phyloP scores from a whole-genome alignment of 495 filamentous ascomycete genomes.

The Penicillium silybi region DNA sequence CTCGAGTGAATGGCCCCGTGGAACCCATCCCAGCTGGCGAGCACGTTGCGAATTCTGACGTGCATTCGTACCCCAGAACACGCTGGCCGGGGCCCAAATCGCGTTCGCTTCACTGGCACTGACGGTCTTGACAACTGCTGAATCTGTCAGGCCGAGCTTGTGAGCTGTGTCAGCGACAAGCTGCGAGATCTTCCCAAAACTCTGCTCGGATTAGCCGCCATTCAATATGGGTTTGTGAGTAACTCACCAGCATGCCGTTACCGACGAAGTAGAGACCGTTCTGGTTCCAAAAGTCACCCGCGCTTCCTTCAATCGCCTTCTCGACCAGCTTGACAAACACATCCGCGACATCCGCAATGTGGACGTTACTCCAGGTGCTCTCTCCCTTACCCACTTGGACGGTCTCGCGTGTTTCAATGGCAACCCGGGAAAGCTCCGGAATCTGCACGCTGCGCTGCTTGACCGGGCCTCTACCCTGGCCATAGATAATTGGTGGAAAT shows the following conservation, averaged over 20 bases:
- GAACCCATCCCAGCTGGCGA: conserved; percentile 55
- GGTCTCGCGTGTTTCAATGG: conserved; percentile 51
- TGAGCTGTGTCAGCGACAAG: conserved; percentile 52
- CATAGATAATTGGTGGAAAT: conserved; percentile 70
- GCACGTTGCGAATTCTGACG: conserved; percentile 51
- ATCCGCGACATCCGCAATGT: conserved; percentile 60
- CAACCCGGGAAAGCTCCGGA: conserved; percentile 47
- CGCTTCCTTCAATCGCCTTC: conserved; percentile 52
- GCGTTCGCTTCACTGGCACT: conserved; percentile 20
- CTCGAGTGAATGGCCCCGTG: conserved; percentile 42
- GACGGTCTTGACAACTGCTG: conserved; percentile 36
- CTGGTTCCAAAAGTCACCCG: conserved; percentile 66
- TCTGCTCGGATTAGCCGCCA: conserved; percentile 10
- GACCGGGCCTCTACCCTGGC: conserved; percentile 57
- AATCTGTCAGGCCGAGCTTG: conserved; percentile 54
- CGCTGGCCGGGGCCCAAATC: conserved; percentile 14
- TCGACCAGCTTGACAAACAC: conserved; percentile 56
- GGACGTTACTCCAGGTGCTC: conserved; percentile 62
- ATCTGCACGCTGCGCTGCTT: conserved; percentile 62
- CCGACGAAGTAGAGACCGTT: conserved; percentile 66
- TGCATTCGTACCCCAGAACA: conserved; percentile 53
- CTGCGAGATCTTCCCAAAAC: conserved; percentile 56
- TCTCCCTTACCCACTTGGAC: conserved; percentile 56
- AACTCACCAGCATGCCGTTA: conserved; percentile 49
- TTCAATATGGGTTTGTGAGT: not conserved